Conservation (phyloP, 495 filamentous ascomycete species). For the Daldinia decipiens region DNA sequence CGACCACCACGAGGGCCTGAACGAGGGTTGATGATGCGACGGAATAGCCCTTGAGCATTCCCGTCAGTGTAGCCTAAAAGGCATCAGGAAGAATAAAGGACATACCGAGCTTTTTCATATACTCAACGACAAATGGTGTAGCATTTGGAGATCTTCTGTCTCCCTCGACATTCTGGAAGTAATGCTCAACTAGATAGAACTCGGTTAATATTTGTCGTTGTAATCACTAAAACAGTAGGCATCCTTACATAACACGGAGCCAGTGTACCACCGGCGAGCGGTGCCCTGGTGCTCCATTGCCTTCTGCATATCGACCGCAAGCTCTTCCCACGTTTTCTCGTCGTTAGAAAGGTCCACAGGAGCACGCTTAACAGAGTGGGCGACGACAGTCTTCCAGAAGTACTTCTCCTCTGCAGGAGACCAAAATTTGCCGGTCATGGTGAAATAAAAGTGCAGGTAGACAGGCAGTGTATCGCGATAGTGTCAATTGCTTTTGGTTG, state of each 20-base stretch:
- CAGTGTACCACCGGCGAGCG: slow-evolving; percentile 49
- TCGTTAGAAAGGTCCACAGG: slow-evolving; percentile 39
- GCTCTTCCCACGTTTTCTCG: slow-evolving; percentile 48
- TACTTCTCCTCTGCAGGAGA: slow-evolving; percentile 50
- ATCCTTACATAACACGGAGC: slow-evolving; percentile 53
- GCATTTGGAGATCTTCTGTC: slow-evolving; percentile 50
- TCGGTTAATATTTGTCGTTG: slow-evolving; percentile 22
- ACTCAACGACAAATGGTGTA: slow-evolving; percentile 37
- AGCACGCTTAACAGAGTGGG: slow-evolving; percentile 51
- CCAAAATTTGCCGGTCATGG: slow-evolving; percentile 59
- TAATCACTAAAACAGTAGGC: not conserved
- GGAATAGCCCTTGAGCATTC: slow-evolving; percentile 3
- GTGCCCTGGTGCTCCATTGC: slow-evolving; percentile 37
- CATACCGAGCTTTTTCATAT: slow-evolving; percentile 43
- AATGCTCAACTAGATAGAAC: slow-evolving; percentile 55
- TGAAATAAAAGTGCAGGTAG: not conserved
- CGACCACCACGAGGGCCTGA: slow-evolving; percentile 8
- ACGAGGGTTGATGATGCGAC: slow-evolving; percentile 9
- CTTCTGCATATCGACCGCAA: slow-evolving; percentile 48
- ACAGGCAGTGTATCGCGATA: not conserved
- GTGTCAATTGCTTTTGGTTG: not conserved
- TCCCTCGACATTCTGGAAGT: slow-evolving; percentile 53
- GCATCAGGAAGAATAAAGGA: not conserved
- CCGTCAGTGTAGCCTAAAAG: slow-evolving; percentile 4
- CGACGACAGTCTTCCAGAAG: slow-evolving; percentile 55